Conservation (phyloP, 305 asterid species). For the Fraxinus sp. region DNA sequence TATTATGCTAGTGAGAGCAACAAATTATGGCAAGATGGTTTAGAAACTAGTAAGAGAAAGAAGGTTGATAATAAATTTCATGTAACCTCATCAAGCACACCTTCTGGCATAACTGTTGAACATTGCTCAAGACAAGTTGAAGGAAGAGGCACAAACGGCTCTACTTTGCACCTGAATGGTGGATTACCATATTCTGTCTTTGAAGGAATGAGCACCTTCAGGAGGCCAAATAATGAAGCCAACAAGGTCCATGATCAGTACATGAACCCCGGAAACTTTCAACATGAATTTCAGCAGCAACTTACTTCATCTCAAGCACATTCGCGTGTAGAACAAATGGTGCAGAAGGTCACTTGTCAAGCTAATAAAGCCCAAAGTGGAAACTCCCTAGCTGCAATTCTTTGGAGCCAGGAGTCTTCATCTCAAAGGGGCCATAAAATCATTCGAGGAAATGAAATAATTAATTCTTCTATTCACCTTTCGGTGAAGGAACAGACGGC, state of each 20-base stretch:
- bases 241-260: constrained; percentile 27
- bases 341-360: constrained; percentile 27
- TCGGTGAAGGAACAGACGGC: constrained; percentile 29
- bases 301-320: constrained; percentile 36
- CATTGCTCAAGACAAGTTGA: constrained; percentile 33
- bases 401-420: constrained; percentile 36
- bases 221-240: constrained; percentile 27
- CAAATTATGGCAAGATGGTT: constrained; percentile 25
- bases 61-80: constrained; percentile 28
- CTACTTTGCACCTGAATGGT: constrained; percentile 28
- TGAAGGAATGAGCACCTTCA: constrained; percentile 26
- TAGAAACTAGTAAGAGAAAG: constrained; percentile 33
- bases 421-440: constrained; percentile 28
- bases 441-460: constrained; percentile 32
- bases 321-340: constrained; percentile 29
- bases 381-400: constrained; percentile 26
- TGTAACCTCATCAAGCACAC: constrained; percentile 33
- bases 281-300: constrained; percentile 37
- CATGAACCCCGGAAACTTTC: constrained; percentile 24
- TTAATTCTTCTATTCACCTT: constrained; percentile 29
- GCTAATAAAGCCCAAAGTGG: constrained; percentile 29
- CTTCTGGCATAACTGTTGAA: constrained; percentile 34
- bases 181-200: constrained; percentile 27
- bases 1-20: constrained; percentile 25
- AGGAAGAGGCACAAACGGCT: constrained; percentile 35